phyloP scores from a whole-genome alignment of 371 early-diverging fungal species.

The Rhizopus delemar region DNA sequence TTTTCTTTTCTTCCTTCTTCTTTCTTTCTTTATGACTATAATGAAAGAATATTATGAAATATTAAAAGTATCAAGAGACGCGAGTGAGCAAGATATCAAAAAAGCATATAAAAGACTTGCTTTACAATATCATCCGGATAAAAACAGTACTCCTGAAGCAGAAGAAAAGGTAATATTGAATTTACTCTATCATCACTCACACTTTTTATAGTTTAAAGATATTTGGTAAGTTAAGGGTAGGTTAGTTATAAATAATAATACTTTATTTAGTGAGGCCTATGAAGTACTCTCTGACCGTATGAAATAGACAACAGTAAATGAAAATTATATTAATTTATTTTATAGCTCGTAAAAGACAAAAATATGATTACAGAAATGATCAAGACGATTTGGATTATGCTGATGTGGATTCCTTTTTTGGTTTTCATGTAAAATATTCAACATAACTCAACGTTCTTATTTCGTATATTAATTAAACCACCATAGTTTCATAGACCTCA shows the following conservation, averaged over 20 bases:
- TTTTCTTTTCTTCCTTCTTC: constrained; percentile 11
- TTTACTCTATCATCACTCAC: neutral
- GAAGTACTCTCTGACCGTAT: constrained; percentile 59
- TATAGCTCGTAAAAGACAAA: constrained; percentile 31
- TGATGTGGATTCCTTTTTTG: constrained; percentile 28
- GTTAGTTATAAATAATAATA: neutral
- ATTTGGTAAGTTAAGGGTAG: constrained; percentile 34
- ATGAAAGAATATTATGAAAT: constrained; percentile 33
- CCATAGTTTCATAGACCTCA: constrained; percentile 52
- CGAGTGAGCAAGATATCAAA: constrained; percentile 44
- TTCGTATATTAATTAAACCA: neutral
- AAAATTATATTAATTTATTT: constrained; percentile 2
- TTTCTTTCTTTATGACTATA: constrained; percentile 15
- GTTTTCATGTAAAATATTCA: constrained; percentile 30
- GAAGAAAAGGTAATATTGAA: constrained; percentile 42
- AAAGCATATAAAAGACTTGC: constrained; percentile 49
- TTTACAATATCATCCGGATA: constrained; percentile 62
- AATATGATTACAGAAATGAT: constrained; percentile 5
- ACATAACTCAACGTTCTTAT: neutral
- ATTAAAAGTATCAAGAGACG: constrained; percentile 28
- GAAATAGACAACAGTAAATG: constrained; percentile 2
- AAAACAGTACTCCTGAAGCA: constrained; percentile 46
- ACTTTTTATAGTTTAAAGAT: constrained; percentile 39
- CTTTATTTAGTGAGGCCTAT: constrained; percentile 46
- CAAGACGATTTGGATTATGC: constrained; percentile 1